These are phyloP conservation scores for Puccinia novopanici DNA, from an alignment of 1,284 basidiomycete genomes.

Conservation along the genomic window DNA sequence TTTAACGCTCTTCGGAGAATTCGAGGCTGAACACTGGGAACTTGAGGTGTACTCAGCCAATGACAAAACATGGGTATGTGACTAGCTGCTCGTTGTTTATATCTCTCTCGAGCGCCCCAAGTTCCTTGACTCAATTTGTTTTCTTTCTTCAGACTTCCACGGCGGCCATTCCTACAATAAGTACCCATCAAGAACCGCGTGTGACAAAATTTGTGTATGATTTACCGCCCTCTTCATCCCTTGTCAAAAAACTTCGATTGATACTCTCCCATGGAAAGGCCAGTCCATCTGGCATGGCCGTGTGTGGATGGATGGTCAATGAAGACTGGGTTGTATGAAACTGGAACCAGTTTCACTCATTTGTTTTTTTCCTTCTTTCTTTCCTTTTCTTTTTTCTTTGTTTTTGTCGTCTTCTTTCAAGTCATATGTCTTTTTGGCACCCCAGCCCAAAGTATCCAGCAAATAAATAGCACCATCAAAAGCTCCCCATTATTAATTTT, in stretches of 20 bases:
- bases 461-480: background rate
- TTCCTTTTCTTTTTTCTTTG: background rate
- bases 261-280: background rate
- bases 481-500: too few relatives aligned
- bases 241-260: constrained; percentile 24
- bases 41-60: constrained; percentile 8
- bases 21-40: constrained; percentile 14
- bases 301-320: constrained; percentile 30
- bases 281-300: background rate
- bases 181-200: constrained; percentile 7
- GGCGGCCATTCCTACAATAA: constrained; percentile 1
- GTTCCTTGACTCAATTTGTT: background rate
- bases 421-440: background rate
- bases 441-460: background rate
- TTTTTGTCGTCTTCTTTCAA: too few relatives aligned
- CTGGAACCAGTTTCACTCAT: background rate
- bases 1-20: background rate
- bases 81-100: background rate
- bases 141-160: background rate
- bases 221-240: background rate
- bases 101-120: background rate
- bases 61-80: constrained; percentile 11
- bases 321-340: constrained; percentile 26
- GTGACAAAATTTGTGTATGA: constrained; percentile 20
- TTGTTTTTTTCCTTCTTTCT: background rate